A percentile compares a stretch with the other conserved stretches of the same genome.
Conservation (phyloP, 1,139 yeast species). For the Sugiyamaella japonica region DNA sequence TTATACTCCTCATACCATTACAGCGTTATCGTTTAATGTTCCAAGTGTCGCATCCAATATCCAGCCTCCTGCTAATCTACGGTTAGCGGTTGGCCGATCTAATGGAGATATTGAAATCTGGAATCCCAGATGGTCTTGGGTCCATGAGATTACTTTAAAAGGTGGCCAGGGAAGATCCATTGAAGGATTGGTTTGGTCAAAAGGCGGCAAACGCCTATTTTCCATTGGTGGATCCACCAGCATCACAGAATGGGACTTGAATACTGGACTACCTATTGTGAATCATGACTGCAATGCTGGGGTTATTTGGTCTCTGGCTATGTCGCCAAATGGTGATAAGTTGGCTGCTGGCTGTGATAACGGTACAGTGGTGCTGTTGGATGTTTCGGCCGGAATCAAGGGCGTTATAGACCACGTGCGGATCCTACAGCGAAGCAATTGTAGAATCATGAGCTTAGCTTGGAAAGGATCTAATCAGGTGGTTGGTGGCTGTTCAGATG, state of each 20-base stretch:
- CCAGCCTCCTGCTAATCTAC: constrained; percentile 57
- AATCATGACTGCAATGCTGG: constrained; percentile 94
- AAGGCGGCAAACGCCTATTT: constrained; percentile 55
- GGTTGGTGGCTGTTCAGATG: constrained; percentile 96
- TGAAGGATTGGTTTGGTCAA: constrained; percentile 85
- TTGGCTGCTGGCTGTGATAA: constrained; percentile 95
- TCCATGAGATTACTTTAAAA: constrained; percentile 58
- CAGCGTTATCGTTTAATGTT: constrained; percentile 74
- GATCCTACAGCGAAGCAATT: constrained; percentile 81
- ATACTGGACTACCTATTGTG: constrained; percentile 66
- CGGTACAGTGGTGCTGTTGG: constrained; percentile 82
- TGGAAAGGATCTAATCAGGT: constrained; percentile 69
- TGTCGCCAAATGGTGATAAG: constrained; percentile 58
- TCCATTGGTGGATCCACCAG: constrained; percentile 93
- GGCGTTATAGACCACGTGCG: constrained; percentile 76
- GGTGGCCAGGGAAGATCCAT: constrained; percentile 84
- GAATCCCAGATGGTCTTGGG: constrained; percentile 75
- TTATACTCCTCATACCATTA: constrained; percentile 80
- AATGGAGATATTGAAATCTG: constrained; percentile 96
- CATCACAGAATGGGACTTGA: constrained; percentile 89
- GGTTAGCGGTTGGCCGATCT: constrained; percentile 88
- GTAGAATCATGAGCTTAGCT: constrained; percentile 74
- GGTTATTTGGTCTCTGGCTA: constrained; percentile 84
- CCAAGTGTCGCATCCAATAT: constrained; percentile 28
- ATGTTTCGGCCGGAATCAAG: constrained; percentile 71